A percentile compares a stretch with the other conserved stretches of the same genome.
Evolutionary conservation across 306 rosid species (phyloP).

Genomic region (Medicago lupulina): DNA sequence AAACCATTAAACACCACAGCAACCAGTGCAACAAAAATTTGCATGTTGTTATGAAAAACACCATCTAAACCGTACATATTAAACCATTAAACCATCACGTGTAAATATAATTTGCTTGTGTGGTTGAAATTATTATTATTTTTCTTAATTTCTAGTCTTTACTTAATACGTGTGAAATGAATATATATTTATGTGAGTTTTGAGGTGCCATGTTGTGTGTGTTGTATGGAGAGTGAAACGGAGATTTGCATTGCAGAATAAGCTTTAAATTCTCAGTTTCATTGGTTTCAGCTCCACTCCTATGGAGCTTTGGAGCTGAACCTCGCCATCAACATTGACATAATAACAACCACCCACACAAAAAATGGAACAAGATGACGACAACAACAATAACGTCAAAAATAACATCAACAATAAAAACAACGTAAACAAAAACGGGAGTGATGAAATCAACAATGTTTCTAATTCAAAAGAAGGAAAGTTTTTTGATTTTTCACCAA

Average conservation of each 20-base stretch:
- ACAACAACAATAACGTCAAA: neutral
- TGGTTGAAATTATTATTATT: no score
- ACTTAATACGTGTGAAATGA: no score
- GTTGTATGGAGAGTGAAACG: neutral
- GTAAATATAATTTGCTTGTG: no score
- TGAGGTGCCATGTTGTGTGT: neutral
- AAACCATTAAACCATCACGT: no score
- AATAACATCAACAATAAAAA: neutral
- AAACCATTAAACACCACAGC: no score
- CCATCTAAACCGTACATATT: no score
- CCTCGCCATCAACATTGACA: slow-evolving; percentile 1
- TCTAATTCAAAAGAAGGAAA: neutral
- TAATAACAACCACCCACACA: neutral
- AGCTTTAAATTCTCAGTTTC: neutral
- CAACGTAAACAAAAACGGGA: neutral
- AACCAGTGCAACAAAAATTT: no score
- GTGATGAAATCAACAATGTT: neutral
- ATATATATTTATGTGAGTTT: neutral
- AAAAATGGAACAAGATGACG: slow-evolving; percentile 6
- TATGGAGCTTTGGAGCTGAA: slow-evolving; percentile 41
- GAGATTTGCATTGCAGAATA: slow-evolving; percentile 16
- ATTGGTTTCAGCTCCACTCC: slow-evolving; percentile 53
- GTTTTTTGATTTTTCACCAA: slow-evolving; percentile 7
- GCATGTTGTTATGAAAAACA: no score
- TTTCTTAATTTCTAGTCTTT: no score